phyloP scores from a whole-genome alignment of 306 rosid genomes.

The Cyamopsis tetragonoloba region DNA sequence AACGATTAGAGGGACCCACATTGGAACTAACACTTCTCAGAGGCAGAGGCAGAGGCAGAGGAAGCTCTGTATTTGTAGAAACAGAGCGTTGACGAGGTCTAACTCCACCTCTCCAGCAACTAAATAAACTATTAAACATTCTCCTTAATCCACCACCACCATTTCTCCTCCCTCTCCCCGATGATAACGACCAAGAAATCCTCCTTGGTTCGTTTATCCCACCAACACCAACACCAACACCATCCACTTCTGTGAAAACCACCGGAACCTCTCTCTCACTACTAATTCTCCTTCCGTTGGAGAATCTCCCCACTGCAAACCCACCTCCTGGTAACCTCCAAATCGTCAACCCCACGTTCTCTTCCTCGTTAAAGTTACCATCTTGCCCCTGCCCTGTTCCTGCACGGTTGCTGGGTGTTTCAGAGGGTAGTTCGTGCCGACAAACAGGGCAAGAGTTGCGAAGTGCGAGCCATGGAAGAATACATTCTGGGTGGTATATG shows the following conservation, averaged over 20 bases:
- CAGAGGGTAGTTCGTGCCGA: slow-evolving; percentile 38
- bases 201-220: slow-evolving; percentile 66
- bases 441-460: slow-evolving; percentile 71
- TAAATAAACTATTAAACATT: slow-evolving; percentile 33
- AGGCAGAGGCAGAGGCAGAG: background rate
- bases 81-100: slow-evolving; percentile 7
- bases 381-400: no score
- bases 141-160: slow-evolving; percentile 45
- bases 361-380: no score
- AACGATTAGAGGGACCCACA: slow-evolving; percentile 9
- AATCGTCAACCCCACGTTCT: slow-evolving; percentile 51
- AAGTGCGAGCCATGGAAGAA: slow-evolving; percentile 63
- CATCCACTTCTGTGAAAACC: slow-evolving; percentile 72
- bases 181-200: slow-evolving; percentile 38
- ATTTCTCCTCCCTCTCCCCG: slow-evolving; percentile 35
- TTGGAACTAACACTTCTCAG: slow-evolving; percentile 6
- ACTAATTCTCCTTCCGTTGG: slow-evolving; percentile 38
- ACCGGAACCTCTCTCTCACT: slow-evolving; percentile 52
- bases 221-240: slow-evolving; percentile 44
- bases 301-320: slow-evolving; percentile 62
- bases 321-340: slow-evolving; percentile 86
- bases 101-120: slow-evolving; percentile 50
- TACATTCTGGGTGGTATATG: slow-evolving; percentile 65
- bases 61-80: background rate
- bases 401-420: no score